Evolutionary conservation across 768 basidiomycete genomes (phyloP).

Genomic region (Phaffia tasmanica): DNA sequence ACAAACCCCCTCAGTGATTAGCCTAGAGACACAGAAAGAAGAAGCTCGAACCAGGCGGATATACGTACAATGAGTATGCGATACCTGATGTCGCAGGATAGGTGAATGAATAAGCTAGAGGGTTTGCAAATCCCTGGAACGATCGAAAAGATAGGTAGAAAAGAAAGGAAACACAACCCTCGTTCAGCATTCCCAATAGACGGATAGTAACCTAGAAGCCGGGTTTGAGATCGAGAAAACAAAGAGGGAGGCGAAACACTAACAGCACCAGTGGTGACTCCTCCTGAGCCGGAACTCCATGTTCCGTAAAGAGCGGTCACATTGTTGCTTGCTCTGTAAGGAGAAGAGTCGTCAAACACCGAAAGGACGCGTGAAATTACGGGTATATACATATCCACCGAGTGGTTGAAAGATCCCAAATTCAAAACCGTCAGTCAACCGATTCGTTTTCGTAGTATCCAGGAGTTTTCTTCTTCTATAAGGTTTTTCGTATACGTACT

Average conservation of each 20-base stretch:
- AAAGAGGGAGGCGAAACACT: conserved; percentile 39
- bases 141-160: conserved; percentile 19
- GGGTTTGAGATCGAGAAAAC: not conserved
- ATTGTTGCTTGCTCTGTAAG: conserved; percentile 43
- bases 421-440: no score
- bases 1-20: no score
- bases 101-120: conserved; percentile 64
- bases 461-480: no score
- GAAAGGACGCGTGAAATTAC: no score
- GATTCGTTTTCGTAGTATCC: no score
- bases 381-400: no score
- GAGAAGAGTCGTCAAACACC: no score
- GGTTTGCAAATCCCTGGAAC: conserved; percentile 70
- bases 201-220: not conserved
- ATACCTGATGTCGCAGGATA: conserved; percentile 81
- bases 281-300: conserved; percentile 69
- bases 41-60: not conserved
- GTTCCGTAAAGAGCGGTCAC: conserved; percentile 62
- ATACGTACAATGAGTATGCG: conserved; percentile 73
- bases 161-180: conserved; percentile 4
- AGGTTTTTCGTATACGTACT: not conserved
- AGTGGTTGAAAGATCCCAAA: no score
- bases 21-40: conserved; percentile 12
- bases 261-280: conserved; percentile 71
- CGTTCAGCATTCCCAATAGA: conserved; percentile 1